Evolutionary conservation across 345 rosid species (phyloP).

Genomic region (Linum trigynum): DNA sequence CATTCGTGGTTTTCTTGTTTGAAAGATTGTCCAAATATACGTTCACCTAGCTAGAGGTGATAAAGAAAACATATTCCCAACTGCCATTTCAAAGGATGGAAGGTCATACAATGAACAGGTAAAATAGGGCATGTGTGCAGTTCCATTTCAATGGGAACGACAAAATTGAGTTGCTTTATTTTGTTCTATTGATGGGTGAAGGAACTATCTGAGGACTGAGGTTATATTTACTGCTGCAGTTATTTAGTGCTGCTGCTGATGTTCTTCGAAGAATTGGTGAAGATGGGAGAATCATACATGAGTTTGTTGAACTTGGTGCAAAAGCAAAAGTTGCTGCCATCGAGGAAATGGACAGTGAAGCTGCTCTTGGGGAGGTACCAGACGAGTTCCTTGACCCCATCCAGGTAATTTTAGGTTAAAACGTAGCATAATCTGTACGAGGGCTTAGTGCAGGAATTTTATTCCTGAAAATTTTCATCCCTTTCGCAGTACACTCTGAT

Average conservation of each 20-base stretch:
- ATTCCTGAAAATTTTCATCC: neutral
- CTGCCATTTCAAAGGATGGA: slow-evolving; percentile 92
- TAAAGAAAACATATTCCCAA: slow-evolving; percentile 59
- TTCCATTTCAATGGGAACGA: too few species aligned
- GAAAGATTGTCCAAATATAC: slow-evolving; percentile 82
- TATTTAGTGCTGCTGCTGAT: slow-evolving; percentile 78
- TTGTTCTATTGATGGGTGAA: neutral
- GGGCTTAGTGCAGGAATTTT: neutral
- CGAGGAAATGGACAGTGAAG: slow-evolving; percentile 95
- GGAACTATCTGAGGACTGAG: slow-evolving; percentile 13
- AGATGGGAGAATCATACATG: slow-evolving; percentile 60
- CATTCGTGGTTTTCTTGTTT: slow-evolving; percentile 10
- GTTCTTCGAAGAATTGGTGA: slow-evolving; percentile 77
- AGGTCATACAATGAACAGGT: slow-evolving; percentile 97
- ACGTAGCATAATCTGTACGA: neutral
- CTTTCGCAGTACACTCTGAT: slow-evolving; percentile 66
- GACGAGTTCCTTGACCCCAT: slow-evolving; percentile 99
- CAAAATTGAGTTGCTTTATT: neutral
- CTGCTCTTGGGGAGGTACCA: slow-evolving; percentile 85
- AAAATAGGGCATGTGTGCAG: neutral
- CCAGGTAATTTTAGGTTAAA: slow-evolving; percentile 35
- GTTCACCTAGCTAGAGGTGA: slow-evolving; percentile 92
- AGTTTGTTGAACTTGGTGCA: slow-evolving; percentile 68
- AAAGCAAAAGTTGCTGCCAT: slow-evolving; percentile 87
- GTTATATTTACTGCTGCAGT: slow-evolving; percentile 31